These are phyloP conservation scores for Helicostylum pulchrum DNA, from an alignment of 192 early-diverging fungal genomes.

Conservation along the genomic window DNA sequence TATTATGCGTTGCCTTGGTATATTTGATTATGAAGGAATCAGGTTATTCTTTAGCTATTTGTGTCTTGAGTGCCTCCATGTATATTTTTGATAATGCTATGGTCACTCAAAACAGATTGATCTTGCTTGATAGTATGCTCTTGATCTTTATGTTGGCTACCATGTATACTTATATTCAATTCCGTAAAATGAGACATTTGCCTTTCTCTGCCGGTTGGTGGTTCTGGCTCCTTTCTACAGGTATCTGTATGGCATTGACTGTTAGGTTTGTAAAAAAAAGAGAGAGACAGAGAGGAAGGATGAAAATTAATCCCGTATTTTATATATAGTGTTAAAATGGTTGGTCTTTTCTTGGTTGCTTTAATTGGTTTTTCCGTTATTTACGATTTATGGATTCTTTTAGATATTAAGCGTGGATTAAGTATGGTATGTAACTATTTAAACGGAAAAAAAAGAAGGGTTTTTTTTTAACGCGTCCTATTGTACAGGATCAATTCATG, in stretches of 20 bases:
- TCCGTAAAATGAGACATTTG: conserved; percentile 58
- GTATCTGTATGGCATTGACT: conserved; percentile 73
- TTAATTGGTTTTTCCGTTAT: conserved; percentile 82
- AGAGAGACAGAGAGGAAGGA: too few relatives aligned
- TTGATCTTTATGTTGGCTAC: conserved; percentile 81
- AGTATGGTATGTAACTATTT: conserved; percentile 41
- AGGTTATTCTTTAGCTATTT: conserved; percentile 56
- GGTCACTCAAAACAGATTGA: conserved; percentile 85
- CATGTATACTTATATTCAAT: conserved; percentile 82
- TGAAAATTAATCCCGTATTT: conserved; percentile 20
- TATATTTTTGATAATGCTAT: conserved; percentile 72
- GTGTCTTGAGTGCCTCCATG: conserved; percentile 1
- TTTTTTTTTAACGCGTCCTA: background rate
- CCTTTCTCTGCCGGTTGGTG: conserved; percentile 82
- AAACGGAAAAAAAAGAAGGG: background rate
- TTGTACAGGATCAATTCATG: conserved; percentile 54
- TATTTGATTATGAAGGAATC: conserved; percentile 78
- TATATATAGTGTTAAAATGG: conserved; percentile 80
- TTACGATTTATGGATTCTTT: conserved; percentile 84
- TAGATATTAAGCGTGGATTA: conserved; percentile 81
- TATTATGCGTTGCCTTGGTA: conserved; percentile 69
- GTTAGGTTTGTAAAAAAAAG: conserved; percentile 18
- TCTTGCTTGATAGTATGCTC: conserved; percentile 84
- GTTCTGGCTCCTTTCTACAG: conserved; percentile 80
- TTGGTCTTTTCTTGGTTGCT: conserved; percentile 84